Evolutionary conservation across 2,329 filamentous ascomycete genomes (phyloP).

Genomic region (Aphanoascus verrucosus): DNA sequence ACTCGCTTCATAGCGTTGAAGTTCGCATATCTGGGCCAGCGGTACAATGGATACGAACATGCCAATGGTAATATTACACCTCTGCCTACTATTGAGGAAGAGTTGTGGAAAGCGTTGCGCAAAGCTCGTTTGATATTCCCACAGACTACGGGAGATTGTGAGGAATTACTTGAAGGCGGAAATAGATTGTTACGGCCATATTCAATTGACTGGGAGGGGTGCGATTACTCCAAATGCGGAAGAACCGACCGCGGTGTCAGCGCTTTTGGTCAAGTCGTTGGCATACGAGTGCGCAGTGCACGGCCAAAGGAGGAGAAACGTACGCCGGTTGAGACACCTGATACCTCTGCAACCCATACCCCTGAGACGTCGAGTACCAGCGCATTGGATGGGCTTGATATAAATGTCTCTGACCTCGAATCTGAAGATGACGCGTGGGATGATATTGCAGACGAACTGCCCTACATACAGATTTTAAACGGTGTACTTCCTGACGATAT

Average conservation of each 20-base stretch:
- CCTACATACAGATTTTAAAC: constrained; percentile 76
- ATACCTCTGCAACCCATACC: constrained; percentile 19
- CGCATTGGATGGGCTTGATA: constrained; percentile 16
- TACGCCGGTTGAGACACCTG: constrained; percentile 15
- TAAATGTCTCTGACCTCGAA: constrained; percentile 14
- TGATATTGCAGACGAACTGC: constrained; percentile 66
- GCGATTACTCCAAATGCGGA: constrained; percentile 90
- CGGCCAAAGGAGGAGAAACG: constrained; percentile 44
- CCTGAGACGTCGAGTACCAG: neutral
- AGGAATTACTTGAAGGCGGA: constrained; percentile 15
- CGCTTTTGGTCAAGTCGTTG: constrained; percentile 92
- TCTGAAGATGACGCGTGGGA: constrained; percentile 43
- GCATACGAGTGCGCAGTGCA: constrained; percentile 69
- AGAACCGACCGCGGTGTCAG: constrained; percentile 88
- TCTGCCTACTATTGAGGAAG: constrained; percentile 78
- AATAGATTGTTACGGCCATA: constrained; percentile 20
- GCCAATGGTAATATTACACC: constrained; percentile 58
- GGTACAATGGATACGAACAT: constrained; percentile 89
- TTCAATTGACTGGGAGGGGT: constrained; percentile 64
- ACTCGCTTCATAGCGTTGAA: constrained; percentile 83
- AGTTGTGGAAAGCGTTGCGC: constrained; percentile 80
- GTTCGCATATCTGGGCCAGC: constrained; percentile 81
- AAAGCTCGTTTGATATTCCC: constrained; percentile 75
- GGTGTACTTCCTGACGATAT: constrained; percentile 81
- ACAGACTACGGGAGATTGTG: constrained; percentile 26